These are phyloP conservation scores for Rosa chinensis DNA, from an alignment of 306 rosid species.

Conservation along the genomic window DNA sequence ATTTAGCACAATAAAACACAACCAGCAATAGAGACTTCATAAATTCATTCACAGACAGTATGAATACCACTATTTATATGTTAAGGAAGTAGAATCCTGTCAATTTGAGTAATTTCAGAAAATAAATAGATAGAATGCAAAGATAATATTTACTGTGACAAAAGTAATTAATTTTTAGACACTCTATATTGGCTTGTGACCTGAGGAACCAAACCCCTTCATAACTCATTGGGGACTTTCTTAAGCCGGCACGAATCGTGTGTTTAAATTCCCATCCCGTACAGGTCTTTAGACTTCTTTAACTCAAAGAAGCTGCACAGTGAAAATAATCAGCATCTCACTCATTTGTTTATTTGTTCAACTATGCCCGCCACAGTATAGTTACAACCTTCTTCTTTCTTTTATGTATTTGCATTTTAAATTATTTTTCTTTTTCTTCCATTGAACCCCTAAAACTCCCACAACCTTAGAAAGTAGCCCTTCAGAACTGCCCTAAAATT, in stretches of 20 bases:
- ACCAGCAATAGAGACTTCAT: slow-evolving; percentile 20
- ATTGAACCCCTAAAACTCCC: neutral
- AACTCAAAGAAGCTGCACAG: neutral
- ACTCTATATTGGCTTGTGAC: neutral
- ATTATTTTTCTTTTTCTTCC: neutral
- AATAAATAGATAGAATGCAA: neutral
- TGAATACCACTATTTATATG: slow-evolving; percentile 17
- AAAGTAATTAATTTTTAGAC: neutral
- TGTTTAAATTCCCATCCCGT: neutral
- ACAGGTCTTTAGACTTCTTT: neutral
- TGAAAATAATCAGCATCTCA: neutral
- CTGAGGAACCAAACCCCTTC: neutral
- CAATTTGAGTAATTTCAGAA: neutral
- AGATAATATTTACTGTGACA: neutral
- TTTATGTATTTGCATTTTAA: neutral
- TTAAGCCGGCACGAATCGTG: neutral
- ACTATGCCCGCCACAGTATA: neutral
- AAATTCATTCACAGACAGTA: slow-evolving; percentile 18
- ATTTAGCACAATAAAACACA: slow-evolving; percentile 7
- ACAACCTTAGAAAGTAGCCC: neutral
- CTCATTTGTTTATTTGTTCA: neutral
- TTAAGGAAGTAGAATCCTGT: neutral
- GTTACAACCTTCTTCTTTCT: neutral
- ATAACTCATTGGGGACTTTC: neutral
- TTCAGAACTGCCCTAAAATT: neutral